Conservation (phyloP, 352 stramenopile species). For the Blastocystis sp. region DNA sequence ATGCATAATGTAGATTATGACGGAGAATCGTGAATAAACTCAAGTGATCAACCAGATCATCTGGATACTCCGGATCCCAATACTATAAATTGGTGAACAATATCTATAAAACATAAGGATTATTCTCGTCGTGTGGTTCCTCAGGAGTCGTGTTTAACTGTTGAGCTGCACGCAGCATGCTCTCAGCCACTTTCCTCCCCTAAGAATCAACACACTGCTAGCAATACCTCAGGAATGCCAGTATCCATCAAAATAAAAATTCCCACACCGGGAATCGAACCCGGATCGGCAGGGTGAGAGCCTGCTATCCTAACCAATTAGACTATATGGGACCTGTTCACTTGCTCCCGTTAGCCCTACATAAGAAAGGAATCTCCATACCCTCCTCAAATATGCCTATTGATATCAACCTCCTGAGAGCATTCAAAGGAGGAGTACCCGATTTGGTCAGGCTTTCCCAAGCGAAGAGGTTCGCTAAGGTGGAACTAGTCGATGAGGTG, state of each 20-base stretch:
- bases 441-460: neutral
- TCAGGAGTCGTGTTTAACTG: neutral
- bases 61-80: constrained; percentile 44
- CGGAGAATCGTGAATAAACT: neutral
- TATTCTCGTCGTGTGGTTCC: neutral
- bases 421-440: constrained; percentile 2
- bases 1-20: constrained; percentile 29
- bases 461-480: neutral
- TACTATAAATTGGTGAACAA: neutral
- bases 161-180: neutral
- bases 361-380: neutral
- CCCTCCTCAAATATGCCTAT: constrained; percentile 71
- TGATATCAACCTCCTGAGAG: constrained; percentile 77
- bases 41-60: neutral
- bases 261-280: neutral
- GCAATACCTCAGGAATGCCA: neutral
- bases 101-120: neutral
- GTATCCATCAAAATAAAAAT: neutral
- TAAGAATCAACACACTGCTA: neutral
- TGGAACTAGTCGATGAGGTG: constrained; percentile 21
- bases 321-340: constrained; percentile 53
- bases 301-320: constrained; percentile 61
- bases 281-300: constrained; percentile 60
- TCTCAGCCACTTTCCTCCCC: neutral
- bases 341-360: neutral